A percentile compares a stretch with the other conserved stretches of the same genome.
Evolutionary conservation across 1,139 yeast species (phyloP).

Genomic region (Lodderomyces jiufengensis): DNA sequence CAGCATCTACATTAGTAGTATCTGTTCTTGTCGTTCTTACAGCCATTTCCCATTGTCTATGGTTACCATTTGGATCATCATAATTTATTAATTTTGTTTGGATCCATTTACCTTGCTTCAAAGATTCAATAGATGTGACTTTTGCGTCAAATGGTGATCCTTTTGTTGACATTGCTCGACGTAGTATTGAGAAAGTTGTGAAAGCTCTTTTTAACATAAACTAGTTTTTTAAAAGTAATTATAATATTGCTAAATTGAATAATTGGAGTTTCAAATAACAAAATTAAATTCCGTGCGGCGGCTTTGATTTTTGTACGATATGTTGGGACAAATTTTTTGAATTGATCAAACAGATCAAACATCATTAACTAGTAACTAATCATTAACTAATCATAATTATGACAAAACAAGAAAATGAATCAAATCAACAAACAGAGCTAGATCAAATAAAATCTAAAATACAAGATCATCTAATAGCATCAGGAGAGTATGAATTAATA

Average conservation of each 20-base stretch:
- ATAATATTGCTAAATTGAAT: too few species aligned
- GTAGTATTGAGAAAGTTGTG: too few species aligned
- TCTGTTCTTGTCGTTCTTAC: conserved; percentile 73
- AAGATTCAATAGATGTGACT: conserved; percentile 28
- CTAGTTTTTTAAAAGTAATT: too few species aligned
- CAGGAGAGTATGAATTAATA: conserved; percentile 77
- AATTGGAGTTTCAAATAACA: neutral
- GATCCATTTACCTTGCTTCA: conserved; percentile 42
- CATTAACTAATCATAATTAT: neutral
- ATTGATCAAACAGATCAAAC: too few species aligned
- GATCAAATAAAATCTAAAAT: conserved; percentile 60
- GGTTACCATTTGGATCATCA: conserved; percentile 61
- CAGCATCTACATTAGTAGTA: conserved; percentile 75
- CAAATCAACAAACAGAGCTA: conserved; percentile 37
- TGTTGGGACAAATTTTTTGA: too few species aligned
- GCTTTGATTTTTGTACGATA: too few species aligned
- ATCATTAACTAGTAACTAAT: neutral
- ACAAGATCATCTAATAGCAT: conserved; percentile 65
- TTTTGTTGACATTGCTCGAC: conserved; percentile 17
- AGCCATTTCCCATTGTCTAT: conserved; percentile 87
- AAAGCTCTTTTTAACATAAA: too few species aligned
- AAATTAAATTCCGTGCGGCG: neutral
- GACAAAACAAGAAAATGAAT: conserved; percentile 16
- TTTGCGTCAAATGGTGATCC: conserved; percentile 37
- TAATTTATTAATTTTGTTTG: conserved; percentile 60